These are phyloP conservation scores for Capillidium heterosporum DNA, from an alignment of 371 early-diverging fungal species.

Conservation along the genomic window DNA sequence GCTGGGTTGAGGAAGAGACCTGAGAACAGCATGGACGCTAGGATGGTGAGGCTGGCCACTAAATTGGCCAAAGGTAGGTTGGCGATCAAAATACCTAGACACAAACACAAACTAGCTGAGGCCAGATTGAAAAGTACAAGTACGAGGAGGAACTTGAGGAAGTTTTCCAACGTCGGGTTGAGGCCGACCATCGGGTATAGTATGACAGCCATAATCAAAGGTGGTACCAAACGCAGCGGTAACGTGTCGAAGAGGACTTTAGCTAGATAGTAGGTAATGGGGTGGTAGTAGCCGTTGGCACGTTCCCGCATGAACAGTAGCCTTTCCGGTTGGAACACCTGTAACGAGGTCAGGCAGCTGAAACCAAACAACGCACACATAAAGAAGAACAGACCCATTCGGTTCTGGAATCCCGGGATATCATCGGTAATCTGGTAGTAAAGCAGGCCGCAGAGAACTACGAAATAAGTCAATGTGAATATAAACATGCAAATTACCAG, in stretches of 20 bases:
- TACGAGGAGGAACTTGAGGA: slow-evolving; percentile 64
- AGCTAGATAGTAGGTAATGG: slow-evolving; percentile 50
- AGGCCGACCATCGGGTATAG: slow-evolving; percentile 79
- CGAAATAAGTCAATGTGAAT: background rate
- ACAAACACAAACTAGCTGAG: slow-evolving; percentile 58
- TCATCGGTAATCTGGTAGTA: slow-evolving; percentile 64
- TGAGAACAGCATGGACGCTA: slow-evolving; percentile 81
- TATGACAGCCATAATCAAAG: slow-evolving; percentile 63
- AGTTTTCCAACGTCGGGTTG: slow-evolving; percentile 37
- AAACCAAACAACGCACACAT: slow-evolving; percentile 66
- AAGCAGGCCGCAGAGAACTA: slow-evolving; percentile 55
- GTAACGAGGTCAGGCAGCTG: slow-evolving; percentile 51
- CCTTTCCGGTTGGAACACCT: slow-evolving; percentile 49
- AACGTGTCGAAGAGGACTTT: slow-evolving; percentile 67
- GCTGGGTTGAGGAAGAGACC: slow-evolving; percentile 77
- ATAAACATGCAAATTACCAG: slow-evolving; percentile 17
- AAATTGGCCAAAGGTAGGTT: slow-evolving; percentile 66
- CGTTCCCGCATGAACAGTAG: slow-evolving; percentile 66
- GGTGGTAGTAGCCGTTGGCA: slow-evolving; percentile 69
- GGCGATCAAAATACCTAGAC: slow-evolving; percentile 52
- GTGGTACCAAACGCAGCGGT: slow-evolving; percentile 65
- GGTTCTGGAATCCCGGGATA: slow-evolving; percentile 72
- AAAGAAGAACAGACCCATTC: slow-evolving; percentile 72
- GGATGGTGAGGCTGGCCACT: slow-evolving; percentile 53
- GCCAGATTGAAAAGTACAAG: slow-evolving; percentile 74